Evolutionary conservation across 2,329 filamentous ascomycete species (phyloP).

Genomic region (Diaporthe sp.): DNA sequence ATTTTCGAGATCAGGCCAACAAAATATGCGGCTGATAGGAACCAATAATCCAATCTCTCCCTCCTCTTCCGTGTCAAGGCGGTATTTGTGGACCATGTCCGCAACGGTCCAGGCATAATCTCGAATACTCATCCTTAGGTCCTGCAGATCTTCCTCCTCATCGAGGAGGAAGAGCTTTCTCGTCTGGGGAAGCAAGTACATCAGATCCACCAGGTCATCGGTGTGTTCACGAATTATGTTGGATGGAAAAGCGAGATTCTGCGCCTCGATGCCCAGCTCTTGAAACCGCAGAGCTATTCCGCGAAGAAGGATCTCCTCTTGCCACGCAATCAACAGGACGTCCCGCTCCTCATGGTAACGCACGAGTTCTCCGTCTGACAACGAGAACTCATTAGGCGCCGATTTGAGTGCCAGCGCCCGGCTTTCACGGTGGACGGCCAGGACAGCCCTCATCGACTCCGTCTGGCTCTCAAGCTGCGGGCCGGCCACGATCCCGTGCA

Average conservation of each 20-base stretch:
- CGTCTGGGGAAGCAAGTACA: constrained; percentile 14
- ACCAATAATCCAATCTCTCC: constrained; percentile 44
- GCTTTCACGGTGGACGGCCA: constrained; percentile 54
- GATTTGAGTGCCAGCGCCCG: constrained; percentile 49
- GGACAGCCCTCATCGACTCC: constrained; percentile 46
- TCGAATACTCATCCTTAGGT: neutral
- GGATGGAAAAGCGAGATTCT: neutral
- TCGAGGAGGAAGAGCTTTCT: constrained; percentile 26
- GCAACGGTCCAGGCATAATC: constrained; percentile 51
- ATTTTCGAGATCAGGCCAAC: constrained; percentile 52
- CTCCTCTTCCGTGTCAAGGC: constrained; percentile 47
- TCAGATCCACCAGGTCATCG: constrained; percentile 31
- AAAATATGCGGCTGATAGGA: constrained; percentile 46
- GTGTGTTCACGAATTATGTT: neutral
- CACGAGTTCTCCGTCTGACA: constrained; percentile 46
- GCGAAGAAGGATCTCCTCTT: neutral
- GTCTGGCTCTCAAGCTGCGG: constrained; percentile 48
- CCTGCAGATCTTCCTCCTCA: neutral
- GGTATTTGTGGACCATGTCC: constrained; percentile 47
- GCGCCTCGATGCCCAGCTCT: constrained; percentile 34
- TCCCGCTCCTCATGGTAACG: constrained; percentile 46
- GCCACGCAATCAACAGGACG: constrained; percentile 47
- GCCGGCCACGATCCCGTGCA: constrained; percentile 18
- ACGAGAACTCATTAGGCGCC: constrained; percentile 51
- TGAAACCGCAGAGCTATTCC: constrained; percentile 18